Conservation (phyloP, 148 eudicot species). For the Limonium bicolor region DNA sequence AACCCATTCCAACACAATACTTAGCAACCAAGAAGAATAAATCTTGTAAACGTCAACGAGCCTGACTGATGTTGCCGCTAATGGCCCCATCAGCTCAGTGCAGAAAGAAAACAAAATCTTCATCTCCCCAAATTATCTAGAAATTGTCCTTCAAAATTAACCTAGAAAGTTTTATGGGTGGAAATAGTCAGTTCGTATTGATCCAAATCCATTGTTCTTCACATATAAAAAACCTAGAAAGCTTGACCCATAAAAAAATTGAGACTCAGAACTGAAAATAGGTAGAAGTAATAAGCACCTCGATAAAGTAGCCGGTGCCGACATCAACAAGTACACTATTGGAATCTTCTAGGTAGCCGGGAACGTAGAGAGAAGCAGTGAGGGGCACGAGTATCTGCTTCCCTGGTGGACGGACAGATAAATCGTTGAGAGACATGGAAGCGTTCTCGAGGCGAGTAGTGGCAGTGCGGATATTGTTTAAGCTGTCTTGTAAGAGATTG, state of each 20-base stretch:
- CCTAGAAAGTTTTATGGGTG: no score
- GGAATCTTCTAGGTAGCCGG: slow-evolving; percentile 72
- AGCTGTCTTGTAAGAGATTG: slow-evolving; percentile 79
- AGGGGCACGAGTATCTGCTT: slow-evolving; percentile 88
- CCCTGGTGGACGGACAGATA: slow-evolving; percentile 76
- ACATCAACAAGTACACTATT: slow-evolving; percentile 76
- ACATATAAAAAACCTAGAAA: not conserved
- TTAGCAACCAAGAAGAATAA: no score
- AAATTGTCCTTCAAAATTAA: no score
- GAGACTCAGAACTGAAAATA: not conserved
- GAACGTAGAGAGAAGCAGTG: slow-evolving; percentile 90
- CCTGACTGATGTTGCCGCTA: no score
- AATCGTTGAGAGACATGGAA: slow-evolving; percentile 62
- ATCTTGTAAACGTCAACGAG: no score
- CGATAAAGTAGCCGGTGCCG: slow-evolving; percentile 90
- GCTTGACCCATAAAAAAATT: not conserved
- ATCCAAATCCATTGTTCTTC: no score
- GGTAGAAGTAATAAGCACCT: slow-evolving; percentile 19
- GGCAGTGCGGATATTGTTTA: slow-evolving; percentile 86
- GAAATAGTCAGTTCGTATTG: no score
- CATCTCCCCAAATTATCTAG: no score
- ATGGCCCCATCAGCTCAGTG: no score
- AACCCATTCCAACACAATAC: no score
- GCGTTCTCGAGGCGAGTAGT: slow-evolving; percentile 76
- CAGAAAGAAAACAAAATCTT: no score